A percentile compares a stretch with the other conserved stretches of the same genome.
Evolutionary conservation across 257 asterid species (phyloP).

Genomic region (Pogostemon cablin): DNA sequence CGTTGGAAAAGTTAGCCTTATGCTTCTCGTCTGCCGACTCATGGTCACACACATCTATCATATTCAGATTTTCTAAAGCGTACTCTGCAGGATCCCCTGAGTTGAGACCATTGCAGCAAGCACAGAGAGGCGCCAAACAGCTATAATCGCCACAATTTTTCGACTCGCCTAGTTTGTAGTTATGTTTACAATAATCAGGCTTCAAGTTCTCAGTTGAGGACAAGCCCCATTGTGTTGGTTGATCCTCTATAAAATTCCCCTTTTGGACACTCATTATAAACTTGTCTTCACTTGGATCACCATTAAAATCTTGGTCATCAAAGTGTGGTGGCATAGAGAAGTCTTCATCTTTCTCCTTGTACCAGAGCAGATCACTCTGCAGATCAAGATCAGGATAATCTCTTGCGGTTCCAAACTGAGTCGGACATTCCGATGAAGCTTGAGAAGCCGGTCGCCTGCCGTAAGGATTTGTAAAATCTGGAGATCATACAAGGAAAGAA

Average conservation of each 20-base stretch:
- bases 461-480: constrained; percentile 84
- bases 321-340: constrained; percentile 64
- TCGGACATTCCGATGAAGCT: constrained; percentile 75
- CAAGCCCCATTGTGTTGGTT: constrained; percentile 31
- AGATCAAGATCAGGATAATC: constrained; percentile 83
- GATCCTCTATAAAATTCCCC: constrained; percentile 39
- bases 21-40: constrained; percentile 27
- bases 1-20: constrained; percentile 20
- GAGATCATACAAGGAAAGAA: constrained; percentile 23
- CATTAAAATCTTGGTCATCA: constrained; percentile 46
- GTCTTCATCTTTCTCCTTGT: constrained; percentile 69
- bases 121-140: constrained; percentile 57
- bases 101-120: constrained; percentile 45
- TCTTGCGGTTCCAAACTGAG: constrained; percentile 89
- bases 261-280: constrained; percentile 53
- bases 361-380: constrained; percentile 74
- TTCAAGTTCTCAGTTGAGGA: constrained; percentile 30
- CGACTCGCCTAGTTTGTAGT: constrained; percentile 16
- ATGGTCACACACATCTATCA: constrained; percentile 31
- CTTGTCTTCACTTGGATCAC: constrained; percentile 77
- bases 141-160: constrained; percentile 35
- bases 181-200: constrained; percentile 29
- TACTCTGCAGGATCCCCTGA: constrained; percentile 17
- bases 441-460: constrained; percentile 61
- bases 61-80: constrained; percentile 32